Evolutionary conservation across 352 stramenopile species (phyloP), one percentile per base, ranked within the genome.

Genomic region (Elongisporangium prolatum): DNA sequence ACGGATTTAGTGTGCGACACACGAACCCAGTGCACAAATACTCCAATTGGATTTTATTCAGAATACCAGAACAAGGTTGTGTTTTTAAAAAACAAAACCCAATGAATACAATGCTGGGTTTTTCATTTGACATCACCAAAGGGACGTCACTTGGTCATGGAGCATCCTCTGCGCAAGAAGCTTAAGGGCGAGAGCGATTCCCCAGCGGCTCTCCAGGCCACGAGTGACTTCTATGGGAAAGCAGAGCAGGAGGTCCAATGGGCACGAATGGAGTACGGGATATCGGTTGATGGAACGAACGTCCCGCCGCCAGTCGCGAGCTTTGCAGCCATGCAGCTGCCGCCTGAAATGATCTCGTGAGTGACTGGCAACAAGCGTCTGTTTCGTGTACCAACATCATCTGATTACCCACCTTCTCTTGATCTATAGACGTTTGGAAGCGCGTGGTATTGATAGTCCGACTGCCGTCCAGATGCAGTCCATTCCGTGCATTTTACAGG

Each of bases 401-500:
- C 34, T 44, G 34, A 17, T 17, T 4, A 16, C 9, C 7, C 8
- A 44, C 34, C n/a, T 44, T 9, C 34, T 38, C 1, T 38, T 1
- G 8, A 2, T 62, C 58, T 59, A 3, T 54, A 63, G 52, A 59
- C 14, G 56, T 59, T 64, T 88, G 7, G 28, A 70, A 9, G 61
- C 60, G 8, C 67, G 72, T 38, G 68, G 69, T 14, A 67, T 97
- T 63, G 84, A 81, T 38, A 86, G 90, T 49, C 97, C 97, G 1
- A 99, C 95, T 11, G 75, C 97, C 7, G 96, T 99, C 55, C 97
- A 99, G 73, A 98, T 98, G 84, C 89, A 98, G 64, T 71, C 84
- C n/a, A 80, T 98, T n/a, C 92, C 94, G 6, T 71, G 75, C 20
- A 65, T 97, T 7, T 61, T 95, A 10, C 63, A 69, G 11, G 77